phyloP scores from a whole-genome alignment of 495 filamentous ascomycete genomes.

The Lophiostoma macrostomum region DNA sequence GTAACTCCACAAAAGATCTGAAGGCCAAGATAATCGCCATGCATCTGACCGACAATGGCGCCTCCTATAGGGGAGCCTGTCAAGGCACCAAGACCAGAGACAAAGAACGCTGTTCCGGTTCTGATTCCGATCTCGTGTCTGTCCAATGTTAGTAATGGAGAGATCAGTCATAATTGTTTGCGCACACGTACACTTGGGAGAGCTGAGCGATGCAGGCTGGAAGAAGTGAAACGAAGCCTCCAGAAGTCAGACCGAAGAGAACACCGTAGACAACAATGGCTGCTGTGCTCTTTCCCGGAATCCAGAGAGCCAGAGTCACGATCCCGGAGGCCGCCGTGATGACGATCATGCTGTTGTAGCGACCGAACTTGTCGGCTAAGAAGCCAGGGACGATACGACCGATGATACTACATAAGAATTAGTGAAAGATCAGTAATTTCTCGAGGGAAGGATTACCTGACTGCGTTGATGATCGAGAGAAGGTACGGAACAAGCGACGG shows the following conservation, averaged over 20 bases:
- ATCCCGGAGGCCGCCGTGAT: slow-evolving; percentile 59
- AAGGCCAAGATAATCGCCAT: too few species aligned
- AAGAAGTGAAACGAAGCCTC: slow-evolving; percentile 63
- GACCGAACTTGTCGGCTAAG: slow-evolving; percentile 65
- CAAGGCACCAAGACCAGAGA: slow-evolving; percentile 61
- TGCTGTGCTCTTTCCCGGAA: slow-evolving; percentile 53
- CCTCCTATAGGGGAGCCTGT: slow-evolving; percentile 71
- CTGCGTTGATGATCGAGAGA: slow-evolving; percentile 11
- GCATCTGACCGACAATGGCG: slow-evolving; percentile 56
- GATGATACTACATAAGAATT: not conserved
- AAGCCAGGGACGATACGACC: slow-evolving; percentile 58
- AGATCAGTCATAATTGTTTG: too few species aligned
- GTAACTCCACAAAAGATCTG: too few species aligned
- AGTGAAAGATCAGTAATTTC: not conserved
- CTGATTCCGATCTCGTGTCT: slow-evolving; percentile 69
- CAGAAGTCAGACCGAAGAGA: slow-evolving; percentile 69
- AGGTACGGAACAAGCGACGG: slow-evolving; percentile 3
- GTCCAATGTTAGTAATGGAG: too few species aligned
- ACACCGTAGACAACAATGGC: slow-evolving; percentile 62
- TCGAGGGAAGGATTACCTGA: slow-evolving; percentile 57
- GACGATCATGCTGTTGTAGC: slow-evolving; percentile 70
- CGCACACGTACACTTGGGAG: slow-evolving; percentile 66
- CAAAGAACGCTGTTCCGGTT: slow-evolving; percentile 61
- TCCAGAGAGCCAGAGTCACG: slow-evolving; percentile 66
- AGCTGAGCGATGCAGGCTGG: slow-evolving; percentile 66